phyloP scores from a whole-genome alignment of 192 early-diverging fungal genomes.

The Phycomyces nitens region DNA sequence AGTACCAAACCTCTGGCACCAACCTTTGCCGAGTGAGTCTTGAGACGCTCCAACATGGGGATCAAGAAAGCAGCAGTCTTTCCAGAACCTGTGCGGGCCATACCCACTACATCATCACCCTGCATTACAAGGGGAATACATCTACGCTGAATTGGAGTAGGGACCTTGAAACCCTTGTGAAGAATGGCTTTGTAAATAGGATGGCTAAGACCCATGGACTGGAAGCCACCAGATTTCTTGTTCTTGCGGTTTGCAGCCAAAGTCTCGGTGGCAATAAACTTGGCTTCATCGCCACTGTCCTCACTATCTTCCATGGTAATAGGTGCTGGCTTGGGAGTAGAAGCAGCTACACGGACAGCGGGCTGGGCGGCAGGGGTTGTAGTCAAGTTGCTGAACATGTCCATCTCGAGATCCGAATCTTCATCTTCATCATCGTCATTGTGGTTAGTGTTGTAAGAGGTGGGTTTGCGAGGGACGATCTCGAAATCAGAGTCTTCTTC shows the following conservation, averaged over 20 bases:
- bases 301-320: constrained; percentile 12
- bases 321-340: constrained; percentile 11
- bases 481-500: constrained; percentile 41
- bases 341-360: constrained; percentile 2
- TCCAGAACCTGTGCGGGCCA: constrained; percentile 98
- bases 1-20: constrained; percentile 79
- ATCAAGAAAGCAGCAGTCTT: constrained; percentile 84
- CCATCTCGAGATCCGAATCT: constrained; percentile 25
- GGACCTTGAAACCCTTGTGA: constrained; percentile 94
- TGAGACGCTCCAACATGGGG: constrained; percentile 85
- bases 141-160: constrained; percentile 98
- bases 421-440: constrained; percentile 14
- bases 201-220: constrained; percentile 91
- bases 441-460: background rate
- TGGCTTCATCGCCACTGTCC: constrained; percentile 10
- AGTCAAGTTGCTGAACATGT: constrained; percentile 31
- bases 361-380: background rate
- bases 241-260: constrained; percentile 81
- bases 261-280: constrained; percentile 46
- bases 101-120: constrained; percentile 92
- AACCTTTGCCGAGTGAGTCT: constrained; percentile 84
- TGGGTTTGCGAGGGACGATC: constrained; percentile 19
- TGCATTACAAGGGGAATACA: constrained; percentile 89
- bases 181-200: constrained; percentile 81
- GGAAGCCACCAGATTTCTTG: constrained; percentile 96